Evolutionary conservation across 805 yeast species (phyloP).

Genomic region (Vanderwaltozyma yarrowii): DNA sequence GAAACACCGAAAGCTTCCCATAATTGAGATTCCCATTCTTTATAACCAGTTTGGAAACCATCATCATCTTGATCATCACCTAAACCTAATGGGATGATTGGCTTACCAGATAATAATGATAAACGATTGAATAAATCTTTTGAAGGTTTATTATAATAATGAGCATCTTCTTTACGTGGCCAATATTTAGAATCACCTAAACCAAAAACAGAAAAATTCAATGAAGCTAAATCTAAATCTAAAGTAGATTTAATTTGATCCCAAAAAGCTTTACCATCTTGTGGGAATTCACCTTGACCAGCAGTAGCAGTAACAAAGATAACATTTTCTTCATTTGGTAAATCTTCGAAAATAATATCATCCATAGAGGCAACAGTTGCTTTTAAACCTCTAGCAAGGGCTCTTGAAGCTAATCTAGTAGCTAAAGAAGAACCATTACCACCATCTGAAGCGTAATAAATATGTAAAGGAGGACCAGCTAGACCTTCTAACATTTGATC

Average conservation of each 20-base stretch:
- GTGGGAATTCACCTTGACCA: constrained; percentile 92
- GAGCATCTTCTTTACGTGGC: constrained; percentile 95
- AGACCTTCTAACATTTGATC: constrained; percentile 71
- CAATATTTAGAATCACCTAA: constrained; percentile 91
- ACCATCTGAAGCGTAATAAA: constrained; percentile 86
- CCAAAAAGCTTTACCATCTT: constrained; percentile 72
- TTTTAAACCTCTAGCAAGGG: constrained; percentile 58
- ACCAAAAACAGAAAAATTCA: constrained; percentile 71
- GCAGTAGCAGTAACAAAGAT: constrained; percentile 81
- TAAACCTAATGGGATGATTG: constrained; percentile 64
- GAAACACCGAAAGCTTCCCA: constrained; percentile 91
- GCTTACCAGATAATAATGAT: constrained; percentile 60
- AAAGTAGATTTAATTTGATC: constrained; percentile 51
- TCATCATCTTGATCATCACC: constrained; percentile 99
- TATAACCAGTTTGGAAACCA: constrained; percentile 87
- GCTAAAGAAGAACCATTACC: constrained; percentile 82
- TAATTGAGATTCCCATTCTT: constrained; percentile 70
- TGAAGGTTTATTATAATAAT: constrained; percentile 87
- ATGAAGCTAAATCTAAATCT: constrained; percentile 55
- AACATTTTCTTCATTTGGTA: constrained; percentile 50
- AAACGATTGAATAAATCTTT: constrained; percentile 61
- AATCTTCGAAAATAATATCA: constrained; percentile 60
- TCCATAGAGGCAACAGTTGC: constrained; percentile 52
- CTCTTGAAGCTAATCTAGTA: constrained; percentile 66
- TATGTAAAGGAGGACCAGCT: constrained; percentile 83